Base-by-base conservation (phyloP, 768 basidiomycete species). In the Clitopilus passeckerianus region DNA sequence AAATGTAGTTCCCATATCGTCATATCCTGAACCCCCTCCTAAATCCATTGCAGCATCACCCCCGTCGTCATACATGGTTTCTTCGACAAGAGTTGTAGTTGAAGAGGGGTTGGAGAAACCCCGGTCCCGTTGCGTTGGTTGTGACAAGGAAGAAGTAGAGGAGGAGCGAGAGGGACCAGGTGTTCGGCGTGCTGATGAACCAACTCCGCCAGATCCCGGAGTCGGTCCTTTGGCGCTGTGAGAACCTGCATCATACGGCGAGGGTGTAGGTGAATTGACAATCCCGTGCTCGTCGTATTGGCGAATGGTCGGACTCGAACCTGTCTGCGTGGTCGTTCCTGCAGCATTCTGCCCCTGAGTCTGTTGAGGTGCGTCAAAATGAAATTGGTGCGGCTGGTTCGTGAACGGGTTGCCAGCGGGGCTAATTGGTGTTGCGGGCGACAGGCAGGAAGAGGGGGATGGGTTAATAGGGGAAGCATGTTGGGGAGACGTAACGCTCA, bases 401-500 rank as follows among this genome's bases (percentile, higher is more conserved):
- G 46, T 72, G 65, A 75, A 81, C 23, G 74, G 78, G 61, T 72
- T 72, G 33, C 61, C 67, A n/a, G 73, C 77, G 57, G 77, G 87
- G 68, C 81, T 83, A 67, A 87, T 80, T 56, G 86, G 87, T 0
- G 87, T 86, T 34, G 82, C 80, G 0, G 82, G 82, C 12, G 80
- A 80, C 53, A 81, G 71, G 18, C 73, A 71, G 0, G 74, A 68
- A 58, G 65, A 69, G 60, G 76, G 62, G 54, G 78, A 78, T 7
- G 79, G 77, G 18, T 77, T 81, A 67, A 85, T 81, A 50, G 89
- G 86, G 12, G 87, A 88, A 57, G 86, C 77, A 61, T 83, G 83
- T 7, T 84, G 78, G 8, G 87, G 87, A 20, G 86, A 88, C 43
- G 86, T 72, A 57, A 91, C 88, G 54, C 82, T 76, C 56, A 91